Base-by-base conservation (phyloP, 768 basidiomycete genomes). In the Leccinum subgranulosum region DNA sequence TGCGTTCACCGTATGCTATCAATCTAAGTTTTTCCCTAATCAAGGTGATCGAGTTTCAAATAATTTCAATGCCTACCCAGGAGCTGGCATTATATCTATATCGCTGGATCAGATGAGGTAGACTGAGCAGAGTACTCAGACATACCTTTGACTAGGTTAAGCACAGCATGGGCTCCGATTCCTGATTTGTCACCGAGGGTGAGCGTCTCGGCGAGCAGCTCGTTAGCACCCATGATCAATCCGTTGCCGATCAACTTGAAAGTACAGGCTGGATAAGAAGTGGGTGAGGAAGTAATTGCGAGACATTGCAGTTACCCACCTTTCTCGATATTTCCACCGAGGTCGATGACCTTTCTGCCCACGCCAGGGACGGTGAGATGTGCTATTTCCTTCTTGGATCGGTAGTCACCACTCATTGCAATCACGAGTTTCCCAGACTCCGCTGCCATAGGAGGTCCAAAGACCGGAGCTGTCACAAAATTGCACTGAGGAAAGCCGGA, bases 181-280 rank as follows among this genome's bases (percentile, higher is more conserved):
- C 92, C 94, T 0, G 88, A 79, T 72, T 92, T 92, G 61, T 92
- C 90, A 4, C 87, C 87, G 10, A 95, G 82, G 1, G 93, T 94
- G 66, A 89, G 85, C n/a, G 83, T 77, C 74, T 95, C 93, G 0
- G 88, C 85, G 12, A 95, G 76, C 10, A 94, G 74, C 68, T 94
- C 93, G 43, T 94, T 76, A 27, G 78, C 77, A n/a, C 88, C 87
- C 41, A 92, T 74, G 54, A 92, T 84, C 72, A 92, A 73, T 1
- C 87, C 84, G 64, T 93, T 94, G 17, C 88, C 91, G 49, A 92
- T 82, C 8, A 94, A 75, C 71, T 94, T 94, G 74, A 86, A 81
- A 9, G 83, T 84, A 5, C 83, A 80, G 14, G 87, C 87, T 88
- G 53, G 55, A 59, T 29, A 36, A 11, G 15, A 33, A 41, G 31